These are phyloP conservation scores for Chaetomium strumarium DNA, from an alignment of 2,329 filamentous ascomycete species.

Conservation along the genomic window DNA sequence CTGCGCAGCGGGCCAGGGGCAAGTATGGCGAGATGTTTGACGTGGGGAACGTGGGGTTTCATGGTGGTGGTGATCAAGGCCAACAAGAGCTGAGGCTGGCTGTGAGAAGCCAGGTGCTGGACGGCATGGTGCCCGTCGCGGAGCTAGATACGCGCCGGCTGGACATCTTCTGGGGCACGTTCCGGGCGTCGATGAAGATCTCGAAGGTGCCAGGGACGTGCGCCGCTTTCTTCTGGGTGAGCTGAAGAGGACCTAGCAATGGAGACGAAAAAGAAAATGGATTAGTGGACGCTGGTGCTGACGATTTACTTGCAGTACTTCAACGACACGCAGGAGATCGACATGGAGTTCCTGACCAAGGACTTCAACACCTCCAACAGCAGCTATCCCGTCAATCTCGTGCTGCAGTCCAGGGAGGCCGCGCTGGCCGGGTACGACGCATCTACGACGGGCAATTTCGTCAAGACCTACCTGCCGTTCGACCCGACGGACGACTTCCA, in stretches of 20 bases:
- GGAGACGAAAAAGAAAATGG: no score
- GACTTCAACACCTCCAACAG: conserved; percentile 49
- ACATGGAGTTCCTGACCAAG: conserved; percentile 70
- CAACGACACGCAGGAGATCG: conserved; percentile 75
- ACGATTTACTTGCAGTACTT: conserved; percentile 51
- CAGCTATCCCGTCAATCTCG: conserved; percentile 61
- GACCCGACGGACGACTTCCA: conserved; percentile 61
- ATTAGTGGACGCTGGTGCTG: background rate
- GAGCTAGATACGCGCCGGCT: conserved; percentile 57
- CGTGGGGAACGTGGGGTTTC: conserved; percentile 40
- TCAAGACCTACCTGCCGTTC: conserved; percentile 56
- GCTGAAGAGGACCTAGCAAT: no score
- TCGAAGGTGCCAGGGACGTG: conserved; percentile 61
- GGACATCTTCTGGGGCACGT: conserved; percentile 66
- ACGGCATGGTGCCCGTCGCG: conserved; percentile 53
- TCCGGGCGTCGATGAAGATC: conserved; percentile 60
- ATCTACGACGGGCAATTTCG: conserved; percentile 51
- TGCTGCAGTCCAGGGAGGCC: conserved; percentile 63
- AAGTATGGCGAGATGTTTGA: conserved; percentile 60
- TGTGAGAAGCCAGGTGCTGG: conserved; percentile 41
- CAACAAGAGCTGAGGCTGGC: conserved; percentile 50
- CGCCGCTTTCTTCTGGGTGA: conserved; percentile 73
- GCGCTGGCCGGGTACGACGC: conserved; percentile 57
- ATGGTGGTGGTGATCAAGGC: conserved; percentile 25
- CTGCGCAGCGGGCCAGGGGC: conserved; percentile 51